phyloP scores from a whole-genome alignment of 192 early-diverging fungal species.

The Coemansia sp. region DNA sequence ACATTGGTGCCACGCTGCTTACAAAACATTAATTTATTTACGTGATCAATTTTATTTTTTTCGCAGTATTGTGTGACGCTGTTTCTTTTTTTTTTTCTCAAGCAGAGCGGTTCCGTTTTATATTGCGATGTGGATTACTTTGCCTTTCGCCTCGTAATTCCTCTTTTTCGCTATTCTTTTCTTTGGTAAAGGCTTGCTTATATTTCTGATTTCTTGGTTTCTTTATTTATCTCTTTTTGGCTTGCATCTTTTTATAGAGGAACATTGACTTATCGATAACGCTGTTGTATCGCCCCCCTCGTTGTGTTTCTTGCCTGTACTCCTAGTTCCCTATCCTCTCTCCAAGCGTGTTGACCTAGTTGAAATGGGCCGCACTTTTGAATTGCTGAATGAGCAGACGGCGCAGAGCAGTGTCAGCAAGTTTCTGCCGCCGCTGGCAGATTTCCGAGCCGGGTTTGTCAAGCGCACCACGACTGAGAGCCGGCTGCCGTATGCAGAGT shows the following conservation, averaged over 20 bases:
- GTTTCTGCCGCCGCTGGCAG: constrained; percentile 32
- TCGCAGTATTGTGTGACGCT: neutral
- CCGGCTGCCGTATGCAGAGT: constrained; percentile 27
- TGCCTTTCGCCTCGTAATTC: neutral
- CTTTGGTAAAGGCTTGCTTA: neutral
- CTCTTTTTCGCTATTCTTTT: neutral
- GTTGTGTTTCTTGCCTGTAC: neutral
- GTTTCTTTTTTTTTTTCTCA: neutral
- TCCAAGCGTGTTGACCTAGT: neutral
- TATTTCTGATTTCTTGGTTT: neutral
- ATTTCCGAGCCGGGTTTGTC: constrained; percentile 31
- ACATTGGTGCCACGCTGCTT: no score
- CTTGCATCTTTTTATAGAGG: neutral
- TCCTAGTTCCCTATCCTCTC: neutral
- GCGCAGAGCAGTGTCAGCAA: constrained; percentile 22
- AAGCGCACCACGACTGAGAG: constrained; percentile 13
- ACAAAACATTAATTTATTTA: no score
- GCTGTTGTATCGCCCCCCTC: neutral
- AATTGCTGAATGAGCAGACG: constrained; percentile 25
- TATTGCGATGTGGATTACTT: neutral
- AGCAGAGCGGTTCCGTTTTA: no score
- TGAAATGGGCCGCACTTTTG: constrained; percentile 39
- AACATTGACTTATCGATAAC: neutral
- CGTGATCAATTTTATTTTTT: neutral
- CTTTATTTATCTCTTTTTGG: neutral